These are phyloP conservation scores for Sporisorium iseilematis-ciliati DNA, from an alignment of 1,284 basidiomycete genomes.

Conservation along the genomic window DNA sequence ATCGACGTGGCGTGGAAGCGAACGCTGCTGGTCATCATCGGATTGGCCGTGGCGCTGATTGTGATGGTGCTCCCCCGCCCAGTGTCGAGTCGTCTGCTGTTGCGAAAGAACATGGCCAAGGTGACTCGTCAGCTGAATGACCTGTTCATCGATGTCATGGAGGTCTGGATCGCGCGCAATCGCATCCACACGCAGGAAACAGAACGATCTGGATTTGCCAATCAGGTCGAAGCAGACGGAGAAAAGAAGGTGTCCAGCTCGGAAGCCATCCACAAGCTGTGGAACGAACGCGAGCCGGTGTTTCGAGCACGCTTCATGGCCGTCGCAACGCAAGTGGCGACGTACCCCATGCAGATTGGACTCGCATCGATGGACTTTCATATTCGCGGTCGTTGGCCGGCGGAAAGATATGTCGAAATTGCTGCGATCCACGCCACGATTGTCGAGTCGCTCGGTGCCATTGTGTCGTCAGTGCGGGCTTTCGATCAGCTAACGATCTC, in stretches of 20 bases:
- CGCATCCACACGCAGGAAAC: conserved; percentile 72
- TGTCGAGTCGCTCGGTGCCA: conserved; percentile 50
- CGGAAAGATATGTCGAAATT: conserved; percentile 73
- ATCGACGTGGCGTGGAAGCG: conserved; percentile 73
- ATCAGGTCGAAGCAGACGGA: conserved; percentile 72
- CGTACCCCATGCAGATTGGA: conserved; percentile 72
- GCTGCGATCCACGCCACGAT: conserved; percentile 63
- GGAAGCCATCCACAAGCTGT: conserved; percentile 26
- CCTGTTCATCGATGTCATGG: conserved; percentile 35
- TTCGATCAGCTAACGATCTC: conserved; percentile 23
- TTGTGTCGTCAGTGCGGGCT: conserved; percentile 25
- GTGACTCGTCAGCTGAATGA: conserved; percentile 41
- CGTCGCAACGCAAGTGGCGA: conserved; percentile 68
- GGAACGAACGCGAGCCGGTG: conserved; percentile 29
- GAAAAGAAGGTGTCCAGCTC: conserved; percentile 42
- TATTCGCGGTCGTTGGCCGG: conserved; percentile 74
- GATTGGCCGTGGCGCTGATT: conserved; percentile 63
- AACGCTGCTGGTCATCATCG: conserved; percentile 68
- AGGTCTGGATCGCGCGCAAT: conserved; percentile 53
- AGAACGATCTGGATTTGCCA: conserved; percentile 68
- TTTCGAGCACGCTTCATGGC: conserved; percentile 70
- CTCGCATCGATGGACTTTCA: conserved; percentile 70
- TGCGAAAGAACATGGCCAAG: conserved; percentile 73
- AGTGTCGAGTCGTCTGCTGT: conserved; percentile 73
- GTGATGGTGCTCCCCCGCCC: conserved; percentile 71